phyloP scores from a whole-genome alignment of 2,329 filamentous ascomycete genomes.

The Exophiala sideris region DNA sequence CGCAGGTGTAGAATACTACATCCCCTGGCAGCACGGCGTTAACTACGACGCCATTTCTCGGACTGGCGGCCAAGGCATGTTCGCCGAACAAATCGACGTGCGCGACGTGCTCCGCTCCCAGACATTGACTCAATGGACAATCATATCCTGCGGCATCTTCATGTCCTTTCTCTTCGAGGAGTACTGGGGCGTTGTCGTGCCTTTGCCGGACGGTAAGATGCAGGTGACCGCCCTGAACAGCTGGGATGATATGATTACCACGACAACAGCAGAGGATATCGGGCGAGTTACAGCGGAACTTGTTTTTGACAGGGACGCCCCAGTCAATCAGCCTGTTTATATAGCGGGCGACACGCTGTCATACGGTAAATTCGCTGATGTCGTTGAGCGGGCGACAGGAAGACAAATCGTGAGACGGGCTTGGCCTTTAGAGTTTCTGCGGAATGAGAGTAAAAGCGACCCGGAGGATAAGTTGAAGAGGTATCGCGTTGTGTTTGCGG shows the following conservation, averaged over 20 bases:
- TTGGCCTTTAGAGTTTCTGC: conserved; percentile 49
- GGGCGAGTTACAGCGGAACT: conserved; percentile 58
- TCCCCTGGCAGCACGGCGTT: conserved; percentile 73
- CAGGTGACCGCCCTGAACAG: conserved; percentile 55
- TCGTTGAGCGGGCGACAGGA: conserved; percentile 47
- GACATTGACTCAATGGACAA: conserved; percentile 53
- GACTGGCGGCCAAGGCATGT: conserved; percentile 58
- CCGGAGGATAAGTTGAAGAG: conserved; percentile 52
- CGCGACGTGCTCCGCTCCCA: conserved; percentile 52
- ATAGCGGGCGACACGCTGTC: conserved; percentile 61
- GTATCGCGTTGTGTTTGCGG: conserved; percentile 61
- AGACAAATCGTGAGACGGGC: conserved; percentile 47
- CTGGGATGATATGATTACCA: conserved; percentile 61
- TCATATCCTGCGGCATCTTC: conserved; percentile 68
- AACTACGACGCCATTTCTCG: conserved; percentile 64
- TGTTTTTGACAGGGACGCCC: conserved; percentile 42
- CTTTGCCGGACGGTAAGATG: conserved; percentile 28
- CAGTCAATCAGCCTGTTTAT: conserved; percentile 50
- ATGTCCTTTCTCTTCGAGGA: conserved; percentile 65
- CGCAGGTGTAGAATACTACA: conserved; percentile 51
- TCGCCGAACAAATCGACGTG: conserved; percentile 65
- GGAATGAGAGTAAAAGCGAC: conserved; percentile 45
- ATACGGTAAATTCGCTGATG: conserved; percentile 53
- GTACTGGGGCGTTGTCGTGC: conserved; percentile 61
- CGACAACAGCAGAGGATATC: conserved; percentile 64